A percentile compares a stretch with the other conserved stretches of the same genome.
phyloP scores from a whole-genome alignment of 352 stramenopile genomes.

The Pythium rhizo-oryzae region DNA sequence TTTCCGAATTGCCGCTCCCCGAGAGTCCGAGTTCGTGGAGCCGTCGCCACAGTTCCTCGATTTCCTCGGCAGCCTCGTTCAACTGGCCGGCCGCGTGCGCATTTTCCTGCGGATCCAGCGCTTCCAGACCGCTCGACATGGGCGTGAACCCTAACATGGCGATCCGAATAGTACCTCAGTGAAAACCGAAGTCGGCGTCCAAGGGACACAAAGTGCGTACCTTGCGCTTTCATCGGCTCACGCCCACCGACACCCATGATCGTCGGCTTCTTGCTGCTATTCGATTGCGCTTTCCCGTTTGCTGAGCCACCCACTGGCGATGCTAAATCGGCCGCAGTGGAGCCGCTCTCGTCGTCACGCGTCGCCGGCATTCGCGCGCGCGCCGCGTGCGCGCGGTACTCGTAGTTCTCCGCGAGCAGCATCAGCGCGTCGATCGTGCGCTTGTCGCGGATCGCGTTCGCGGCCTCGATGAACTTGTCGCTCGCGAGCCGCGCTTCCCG shows the following conservation, averaged over 20 bases:
- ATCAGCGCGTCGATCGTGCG: constrained; percentile 72
- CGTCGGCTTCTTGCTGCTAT: neutral
- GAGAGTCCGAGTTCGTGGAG: constrained; percentile 80
- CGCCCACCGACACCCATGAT: constrained; percentile 13
- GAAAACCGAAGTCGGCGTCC: neutral
- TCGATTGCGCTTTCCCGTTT: neutral
- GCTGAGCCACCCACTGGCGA: neutral
- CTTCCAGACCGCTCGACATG: constrained; percentile 33
- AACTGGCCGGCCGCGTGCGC: constrained; percentile 59
- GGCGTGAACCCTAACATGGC: constrained; percentile 24
- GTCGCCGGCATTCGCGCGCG: constrained; percentile 31
- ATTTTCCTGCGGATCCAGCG: constrained; percentile 38
- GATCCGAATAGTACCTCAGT: neutral
- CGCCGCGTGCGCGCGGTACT: constrained; percentile 73
- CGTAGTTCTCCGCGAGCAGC: constrained; percentile 78
- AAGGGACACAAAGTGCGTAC: constrained; percentile 1
- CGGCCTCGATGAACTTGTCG: constrained; percentile 67
- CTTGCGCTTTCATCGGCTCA: constrained; percentile 25
- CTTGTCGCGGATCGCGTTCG: constrained; percentile 56
- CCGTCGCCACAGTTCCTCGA: constrained; percentile 84
- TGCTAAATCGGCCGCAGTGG: neutral
- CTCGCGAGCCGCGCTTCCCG: constrained; percentile 74
- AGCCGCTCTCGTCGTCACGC: constrained; percentile 28
- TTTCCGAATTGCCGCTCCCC: constrained; percentile 50
- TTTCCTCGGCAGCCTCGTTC: constrained; percentile 72